phyloP scores from a whole-genome alignment of 306 rosid genomes.

The Fagus crenata region DNA sequence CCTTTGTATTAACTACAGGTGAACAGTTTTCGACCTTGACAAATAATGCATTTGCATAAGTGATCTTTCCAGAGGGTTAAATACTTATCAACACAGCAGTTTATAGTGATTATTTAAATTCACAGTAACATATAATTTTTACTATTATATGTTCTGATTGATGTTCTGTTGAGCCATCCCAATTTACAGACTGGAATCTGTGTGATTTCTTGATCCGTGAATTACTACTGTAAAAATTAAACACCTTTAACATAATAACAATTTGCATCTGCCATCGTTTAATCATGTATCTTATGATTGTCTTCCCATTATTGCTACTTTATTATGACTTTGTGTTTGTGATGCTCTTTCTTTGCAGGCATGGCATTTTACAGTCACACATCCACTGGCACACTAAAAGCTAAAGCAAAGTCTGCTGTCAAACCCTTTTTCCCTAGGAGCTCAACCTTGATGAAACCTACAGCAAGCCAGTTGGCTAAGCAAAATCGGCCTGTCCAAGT shows the following conservation, averaged over 20 bases:
- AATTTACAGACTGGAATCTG: conserved; percentile 10
- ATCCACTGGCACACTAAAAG: conserved; percentile 31
- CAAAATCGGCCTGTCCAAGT: conserved; percentile 47
- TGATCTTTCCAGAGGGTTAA: conserved; percentile 1
- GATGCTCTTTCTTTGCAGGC: conserved; percentile 43
- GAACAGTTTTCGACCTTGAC: conserved; percentile 25
- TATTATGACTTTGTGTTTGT: not conserved
- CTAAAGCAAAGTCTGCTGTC: conserved; percentile 41
- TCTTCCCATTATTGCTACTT: not conserved
- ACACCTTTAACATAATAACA: not conserved
- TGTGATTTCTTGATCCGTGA: conserved; percentile 13
- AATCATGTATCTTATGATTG: not conserved
- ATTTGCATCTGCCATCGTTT: not conserved
- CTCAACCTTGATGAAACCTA: conserved; percentile 92
- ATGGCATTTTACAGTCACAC: conserved; percentile 45
- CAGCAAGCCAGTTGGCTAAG: conserved; percentile 95
- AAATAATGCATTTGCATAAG: conserved; percentile 12
- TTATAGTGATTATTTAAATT: conserved; percentile 10
- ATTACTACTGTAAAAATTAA: conserved; percentile 15
- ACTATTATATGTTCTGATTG: not conserved
- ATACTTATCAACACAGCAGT: not conserved
- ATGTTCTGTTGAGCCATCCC: not conserved
- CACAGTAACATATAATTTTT: conserved; percentile 20
- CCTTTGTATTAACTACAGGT: conserved; percentile 54
- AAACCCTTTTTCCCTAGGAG: conserved; percentile 44